Evolutionary conservation across 192 early-diverging fungal genomes (phyloP), one percentile per base, ranked within the genome.

Genomic region (Neocallimastix lanati): DNA sequence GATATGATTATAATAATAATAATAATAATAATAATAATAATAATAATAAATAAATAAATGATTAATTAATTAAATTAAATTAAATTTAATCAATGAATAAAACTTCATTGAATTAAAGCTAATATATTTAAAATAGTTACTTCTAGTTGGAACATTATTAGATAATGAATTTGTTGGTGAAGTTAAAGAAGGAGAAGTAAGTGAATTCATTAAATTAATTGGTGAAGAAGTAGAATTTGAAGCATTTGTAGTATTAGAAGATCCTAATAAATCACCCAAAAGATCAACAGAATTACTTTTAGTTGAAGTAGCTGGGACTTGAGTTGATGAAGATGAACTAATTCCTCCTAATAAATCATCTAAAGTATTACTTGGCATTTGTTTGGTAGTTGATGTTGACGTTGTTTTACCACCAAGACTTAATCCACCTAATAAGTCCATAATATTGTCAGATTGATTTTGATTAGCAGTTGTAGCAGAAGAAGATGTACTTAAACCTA

Each of bases 231-330:
- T 67, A 0, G 50, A 25, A 67, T 81, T 76, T 33, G 83, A 78
- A 38, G 81, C 81, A 21, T 85, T 82, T 2, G 84, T 78, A 25
- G 80, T 81, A 27, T 82, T 82, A 28, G 82, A 77, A 13, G 88
- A 85, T 21, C 87, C 82, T 18, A 86, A 83, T 0, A 86, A 83
- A 76, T 85, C 85, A 15, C 93, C 91, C 82, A 97, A 92, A 76
- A 98, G 86, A 82, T 95, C 94, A 1, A 90, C 91, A 27, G 94
- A 86, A 28, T 91, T 83, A 77, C 90, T 78, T 11, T 79, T 76
- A 11, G 77, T 80, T 76, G 78, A 29, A 30, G 79, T 33, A 33
- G 84, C 76, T 0, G 87, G 78, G 27, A 85, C 29, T 14, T n/a
- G n/a, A n/a, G 82, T 78, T 37, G 86, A 77, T 11, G 83, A 81